Conservation (phyloP, 2,329 filamentous ascomycete species). For the Beauveria medogensis region DNA sequence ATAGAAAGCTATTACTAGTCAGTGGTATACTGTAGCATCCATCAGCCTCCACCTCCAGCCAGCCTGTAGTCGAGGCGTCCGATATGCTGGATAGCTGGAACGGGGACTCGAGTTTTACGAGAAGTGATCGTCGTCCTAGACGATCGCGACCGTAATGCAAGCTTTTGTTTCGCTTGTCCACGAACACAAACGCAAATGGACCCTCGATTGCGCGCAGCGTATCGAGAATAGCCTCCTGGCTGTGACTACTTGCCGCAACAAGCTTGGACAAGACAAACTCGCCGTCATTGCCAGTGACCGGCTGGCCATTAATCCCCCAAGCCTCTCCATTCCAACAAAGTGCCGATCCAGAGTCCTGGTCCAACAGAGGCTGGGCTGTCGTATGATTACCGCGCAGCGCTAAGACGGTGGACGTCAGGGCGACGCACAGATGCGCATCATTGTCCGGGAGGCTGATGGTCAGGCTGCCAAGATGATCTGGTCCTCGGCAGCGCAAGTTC, state of each 20-base stretch:
- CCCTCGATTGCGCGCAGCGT: slow-evolving; percentile 60
- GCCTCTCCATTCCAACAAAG: slow-evolving; percentile 98
- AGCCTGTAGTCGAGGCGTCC: slow-evolving; percentile 43
- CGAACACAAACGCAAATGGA: slow-evolving; percentile 85
- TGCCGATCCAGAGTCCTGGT: slow-evolving; percentile 48
- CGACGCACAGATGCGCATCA: slow-evolving; percentile 36
- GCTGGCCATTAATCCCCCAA: slow-evolving; percentile 60
- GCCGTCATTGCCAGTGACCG: slow-evolving; percentile 71
- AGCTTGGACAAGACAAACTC: slow-evolving; percentile 58
- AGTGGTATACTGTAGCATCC: slow-evolving; percentile 67
- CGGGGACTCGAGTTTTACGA: slow-evolving; percentile 43
- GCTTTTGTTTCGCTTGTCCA: slow-evolving; percentile 51
- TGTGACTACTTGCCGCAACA: slow-evolving; percentile 29
- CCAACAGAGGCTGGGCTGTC: slow-evolving; percentile 64
- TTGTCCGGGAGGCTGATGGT: slow-evolving; percentile 21
- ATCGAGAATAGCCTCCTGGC: slow-evolving; percentile 34
- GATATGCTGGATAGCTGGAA: slow-evolving; percentile 66
- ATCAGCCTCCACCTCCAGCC: slow-evolving; percentile 77
- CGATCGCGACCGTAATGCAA: slow-evolving; percentile 83
- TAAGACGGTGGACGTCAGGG: slow-evolving; percentile 79
- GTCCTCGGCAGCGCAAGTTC: slow-evolving; percentile 48
- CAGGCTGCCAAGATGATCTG: slow-evolving; percentile 46
- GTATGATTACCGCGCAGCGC: slow-evolving; percentile 71
- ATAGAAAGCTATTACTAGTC: slow-evolving; percentile 11
- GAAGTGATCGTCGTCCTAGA: slow-evolving; percentile 75